Percentiles rank a stretch among this genome's conserved stretches.
These are phyloP conservation scores for Rhizoctonia solani DNA, from an alignment of 1,284 basidiomycete species.

Conservation along the genomic window DNA sequence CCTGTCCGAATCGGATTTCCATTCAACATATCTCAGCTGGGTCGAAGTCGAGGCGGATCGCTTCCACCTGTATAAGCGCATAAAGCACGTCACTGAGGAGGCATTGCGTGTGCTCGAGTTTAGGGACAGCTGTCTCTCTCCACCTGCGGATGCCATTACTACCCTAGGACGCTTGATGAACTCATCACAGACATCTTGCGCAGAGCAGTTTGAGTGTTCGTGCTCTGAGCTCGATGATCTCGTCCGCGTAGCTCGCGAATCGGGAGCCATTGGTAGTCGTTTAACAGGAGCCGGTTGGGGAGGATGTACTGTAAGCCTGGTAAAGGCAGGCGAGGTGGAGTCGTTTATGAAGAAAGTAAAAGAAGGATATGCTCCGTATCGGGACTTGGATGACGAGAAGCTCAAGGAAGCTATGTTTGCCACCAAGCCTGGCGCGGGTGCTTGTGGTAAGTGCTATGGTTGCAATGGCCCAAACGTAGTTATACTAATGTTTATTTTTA, in stretches of 20 bases:
- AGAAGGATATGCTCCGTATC: conserved; percentile 64
- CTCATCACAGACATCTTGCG: conserved; percentile 72
- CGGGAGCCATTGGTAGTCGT: conserved; percentile 77
- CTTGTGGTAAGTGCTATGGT: conserved; percentile 62
- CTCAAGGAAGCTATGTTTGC: conserved; percentile 76
- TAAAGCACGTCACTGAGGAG: conserved; percentile 76
- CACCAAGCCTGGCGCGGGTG: conserved; percentile 82
- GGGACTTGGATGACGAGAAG: conserved; percentile 60
- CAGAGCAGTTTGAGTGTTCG: conserved; percentile 73
- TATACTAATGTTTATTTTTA: background rate
- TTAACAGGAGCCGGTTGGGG: conserved; percentile 90
- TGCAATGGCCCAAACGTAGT: background rate
- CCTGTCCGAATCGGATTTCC: conserved; percentile 59
- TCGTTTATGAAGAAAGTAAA: conserved; percentile 69
- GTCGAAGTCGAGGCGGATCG: conserved; percentile 76
- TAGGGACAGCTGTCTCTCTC: conserved; percentile 62
- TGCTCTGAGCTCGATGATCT: conserved; percentile 77
- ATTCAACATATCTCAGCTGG: conserved; percentile 72
- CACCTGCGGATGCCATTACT: conserved; percentile 42
- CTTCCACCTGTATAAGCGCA: conserved; percentile 80
- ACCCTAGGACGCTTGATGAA: conserved; percentile 76
- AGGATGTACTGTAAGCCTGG: conserved; percentile 83
- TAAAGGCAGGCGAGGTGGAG: conserved; percentile 67
- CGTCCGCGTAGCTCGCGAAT: conserved; percentile 59
- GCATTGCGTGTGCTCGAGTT: conserved; percentile 78